These are phyloP conservation scores for Mycosphaerella arachidis DNA, from an alignment of 2,329 filamentous ascomycete genomes.

Conservation along the genomic window DNA sequence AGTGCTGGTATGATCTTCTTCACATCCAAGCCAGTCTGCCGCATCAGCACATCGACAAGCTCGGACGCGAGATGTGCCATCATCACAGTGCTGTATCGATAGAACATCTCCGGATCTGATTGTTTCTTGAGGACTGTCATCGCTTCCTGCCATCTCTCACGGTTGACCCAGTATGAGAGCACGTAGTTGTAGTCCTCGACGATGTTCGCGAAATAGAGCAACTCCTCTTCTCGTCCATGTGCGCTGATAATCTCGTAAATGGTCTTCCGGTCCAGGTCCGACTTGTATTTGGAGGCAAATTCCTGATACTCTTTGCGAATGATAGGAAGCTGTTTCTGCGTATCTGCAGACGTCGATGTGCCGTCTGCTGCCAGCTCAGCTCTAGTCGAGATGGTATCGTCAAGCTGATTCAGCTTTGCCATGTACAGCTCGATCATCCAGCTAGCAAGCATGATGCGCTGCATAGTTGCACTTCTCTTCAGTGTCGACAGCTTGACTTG, in stretches of 20 bases:
- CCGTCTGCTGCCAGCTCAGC: slow-evolving; percentile 68
- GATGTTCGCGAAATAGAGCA: slow-evolving; percentile 84
- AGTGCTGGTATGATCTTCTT: slow-evolving; percentile 88
- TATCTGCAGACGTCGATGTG: slow-evolving; percentile 53
- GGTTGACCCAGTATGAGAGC: slow-evolving; percentile 92
- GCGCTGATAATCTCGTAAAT: slow-evolving; percentile 95
- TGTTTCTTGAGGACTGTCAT: slow-evolving; percentile 88
- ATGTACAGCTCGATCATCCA: slow-evolving; percentile 97
- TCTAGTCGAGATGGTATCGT: slow-evolving; percentile 88
- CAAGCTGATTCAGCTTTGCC: slow-evolving; percentile 89
- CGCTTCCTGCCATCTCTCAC: slow-evolving; percentile 85
- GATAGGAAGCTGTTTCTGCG: slow-evolving; percentile 63
- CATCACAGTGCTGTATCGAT: slow-evolving; percentile 93
- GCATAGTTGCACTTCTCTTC: slow-evolving; percentile 83
- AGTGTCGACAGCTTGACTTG: slow-evolving; percentile 75
- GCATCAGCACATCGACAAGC: slow-evolving; percentile 91
- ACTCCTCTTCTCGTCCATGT: slow-evolving; percentile 87
- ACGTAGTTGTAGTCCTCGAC: slow-evolving; percentile 93
- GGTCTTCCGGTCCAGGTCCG: slow-evolving; percentile 83
- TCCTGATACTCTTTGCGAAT: slow-evolving; percentile 79
- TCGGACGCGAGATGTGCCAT: slow-evolving; percentile 84
- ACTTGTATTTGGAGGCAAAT: slow-evolving; percentile 79
- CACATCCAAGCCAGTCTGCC: slow-evolving; percentile 77
- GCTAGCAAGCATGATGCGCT: slow-evolving; percentile 87
- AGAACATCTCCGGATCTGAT: slow-evolving; percentile 87